A percentile compares a stretch with the other conserved stretches of the same genome.
These are phyloP conservation scores for Xylariaceae sp. DNA, from an alignment of 2,329 filamentous ascomycete species.

Conservation along the genomic window DNA sequence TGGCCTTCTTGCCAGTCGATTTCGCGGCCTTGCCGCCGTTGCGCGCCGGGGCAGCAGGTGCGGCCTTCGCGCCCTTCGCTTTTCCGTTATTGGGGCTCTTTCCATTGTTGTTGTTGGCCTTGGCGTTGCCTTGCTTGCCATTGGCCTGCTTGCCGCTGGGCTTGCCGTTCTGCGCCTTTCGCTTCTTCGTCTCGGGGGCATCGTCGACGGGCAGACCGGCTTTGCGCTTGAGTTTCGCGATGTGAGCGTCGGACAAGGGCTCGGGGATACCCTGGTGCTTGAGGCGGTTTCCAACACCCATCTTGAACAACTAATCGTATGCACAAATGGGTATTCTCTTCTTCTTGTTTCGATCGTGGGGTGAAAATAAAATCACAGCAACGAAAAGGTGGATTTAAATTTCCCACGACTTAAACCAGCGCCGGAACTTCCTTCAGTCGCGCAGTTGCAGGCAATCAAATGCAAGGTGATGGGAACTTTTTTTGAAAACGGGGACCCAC, in stretches of 20 bases:
- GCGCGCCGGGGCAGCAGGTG: slow-evolving; percentile 33
- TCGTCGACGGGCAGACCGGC: slow-evolving; percentile 61
- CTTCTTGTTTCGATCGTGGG: no score
- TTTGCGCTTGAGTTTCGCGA: slow-evolving; percentile 81
- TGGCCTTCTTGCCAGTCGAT: slow-evolving; percentile 33
- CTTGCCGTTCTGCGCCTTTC: slow-evolving; percentile 34
- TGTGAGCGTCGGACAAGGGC: slow-evolving; percentile 73
- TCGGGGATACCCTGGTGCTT: slow-evolving; percentile 78
- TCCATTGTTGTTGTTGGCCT: slow-evolving; percentile 11
- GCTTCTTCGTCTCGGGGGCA: slow-evolving; percentile 59
- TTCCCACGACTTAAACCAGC: no score
- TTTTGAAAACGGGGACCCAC: slow-evolving; percentile 17
- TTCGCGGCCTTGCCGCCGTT: slow-evolving; percentile 32
- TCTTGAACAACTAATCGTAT: slow-evolving; percentile 39
- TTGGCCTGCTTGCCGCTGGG: slow-evolving; percentile 8
- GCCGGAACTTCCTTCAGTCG: no score
- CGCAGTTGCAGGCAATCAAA: no score
- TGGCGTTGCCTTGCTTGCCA: slow-evolving; percentile 16
- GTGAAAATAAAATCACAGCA: no score
- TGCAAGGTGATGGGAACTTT: slow-evolving; percentile 19
- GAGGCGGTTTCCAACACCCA: slow-evolving; percentile 90
- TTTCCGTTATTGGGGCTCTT: slow-evolving; percentile 24
- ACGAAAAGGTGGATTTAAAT: no score
- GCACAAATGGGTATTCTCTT: neutral
- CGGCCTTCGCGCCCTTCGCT: slow-evolving; percentile 31